A percentile compares a stretch with the other conserved stretches of the same genome.
These are phyloP conservation scores for Meredithiella fracta DNA, from an alignment of 2,329 filamentous ascomycete species.

Conservation along the genomic window DNA sequence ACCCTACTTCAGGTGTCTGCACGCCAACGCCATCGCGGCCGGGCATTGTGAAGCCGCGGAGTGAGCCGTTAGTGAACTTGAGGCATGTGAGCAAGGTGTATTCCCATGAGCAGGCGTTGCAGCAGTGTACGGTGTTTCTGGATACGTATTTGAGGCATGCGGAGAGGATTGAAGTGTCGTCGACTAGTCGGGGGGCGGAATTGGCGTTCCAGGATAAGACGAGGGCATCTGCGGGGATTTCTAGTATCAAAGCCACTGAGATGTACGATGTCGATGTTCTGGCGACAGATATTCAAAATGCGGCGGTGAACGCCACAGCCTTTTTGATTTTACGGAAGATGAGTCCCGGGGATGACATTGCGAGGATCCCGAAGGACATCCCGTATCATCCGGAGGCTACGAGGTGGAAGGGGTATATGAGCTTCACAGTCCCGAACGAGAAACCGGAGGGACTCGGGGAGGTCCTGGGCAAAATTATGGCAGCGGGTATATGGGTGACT, in stretches of 20 bases:
- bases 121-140: constrained; percentile 71
- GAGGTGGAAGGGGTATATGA: constrained; percentile 11
- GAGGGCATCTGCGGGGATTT: constrained; percentile 58
- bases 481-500: constrained; percentile 3
- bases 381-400: constrained; percentile 1
- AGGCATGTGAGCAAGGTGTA: constrained; percentile 59
- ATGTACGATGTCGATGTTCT: constrained; percentile 53
- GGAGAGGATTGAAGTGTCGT: constrained; percentile 71
- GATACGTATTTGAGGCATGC: constrained; percentile 49
- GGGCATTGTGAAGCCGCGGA: constrained; percentile 25
- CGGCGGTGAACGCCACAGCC: constrained; percentile 58
- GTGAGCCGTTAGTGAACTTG: constrained; percentile 34
- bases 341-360: constrained; percentile 14
- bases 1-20: constrained; percentile 27
- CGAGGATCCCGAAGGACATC: constrained; percentile 10
- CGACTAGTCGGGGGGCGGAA: constrained; percentile 72
- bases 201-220: constrained; percentile 45
- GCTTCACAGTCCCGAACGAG: constrained; percentile 6
- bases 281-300: constrained; percentile 53
- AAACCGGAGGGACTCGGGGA: constrained; percentile 6
- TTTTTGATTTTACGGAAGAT: constrained; percentile 49
- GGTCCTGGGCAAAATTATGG: constrained; percentile 4
- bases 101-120: constrained; percentile 90
- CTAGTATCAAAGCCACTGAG: constrained; percentile 55
- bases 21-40: constrained; percentile 35